Base-by-base conservation (phyloP, 129 eudicot genomes). In the Lactuca saligna region DNA sequence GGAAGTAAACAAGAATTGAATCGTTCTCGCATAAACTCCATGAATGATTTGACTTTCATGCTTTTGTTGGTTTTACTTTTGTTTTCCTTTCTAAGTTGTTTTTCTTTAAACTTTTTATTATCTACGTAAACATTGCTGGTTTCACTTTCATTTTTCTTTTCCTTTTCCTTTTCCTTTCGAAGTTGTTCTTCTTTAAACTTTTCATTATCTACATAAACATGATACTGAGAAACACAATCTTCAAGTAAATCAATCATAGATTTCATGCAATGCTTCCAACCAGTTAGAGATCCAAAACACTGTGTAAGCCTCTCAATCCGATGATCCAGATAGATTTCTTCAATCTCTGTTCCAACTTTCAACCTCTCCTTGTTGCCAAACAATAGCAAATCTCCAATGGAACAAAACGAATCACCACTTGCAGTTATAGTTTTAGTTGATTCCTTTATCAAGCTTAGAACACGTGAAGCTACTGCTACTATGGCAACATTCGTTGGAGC, bases 401-500 rank as follows among this genome's bases (percentile, higher is more conserved):
- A 75, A 72, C 63, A 68, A 53, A 77, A 15, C 0, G 29, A 8
- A 34, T 61, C 75, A 25, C 77, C 80, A 9, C 67, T 33, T 54
- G 46, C 71, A 66, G 59, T 6, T 61, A 13, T 76, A 59, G 53
- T 35, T 46, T 58, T 31, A 42, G 0, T 25, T 7, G 76, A 46
- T 57, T 75, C 79, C 41, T 57, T 75, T 2, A 34, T 61, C 25
- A 79, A 65, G 51, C 72, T 75, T 2, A 83, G 31, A 54, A 89
- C 77, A 3, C 82, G 84, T 66, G 89, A 75, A 2, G 96, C 96
- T 10, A 86, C 80, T 70, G 78, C 80, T n/a, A 76, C 76, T 6
- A 80, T 42, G 13, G 95, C 88, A 32, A 84, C 80, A 76, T 88
- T 88, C 4, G 86, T 82, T 11, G 95, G 95, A 11, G 95, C 86